A percentile compares a stretch with the other conserved stretches of the same genome.
Conservation (phyloP, 2,329 filamentous ascomycete species). For the Beauveria rudraprayagi region DNA sequence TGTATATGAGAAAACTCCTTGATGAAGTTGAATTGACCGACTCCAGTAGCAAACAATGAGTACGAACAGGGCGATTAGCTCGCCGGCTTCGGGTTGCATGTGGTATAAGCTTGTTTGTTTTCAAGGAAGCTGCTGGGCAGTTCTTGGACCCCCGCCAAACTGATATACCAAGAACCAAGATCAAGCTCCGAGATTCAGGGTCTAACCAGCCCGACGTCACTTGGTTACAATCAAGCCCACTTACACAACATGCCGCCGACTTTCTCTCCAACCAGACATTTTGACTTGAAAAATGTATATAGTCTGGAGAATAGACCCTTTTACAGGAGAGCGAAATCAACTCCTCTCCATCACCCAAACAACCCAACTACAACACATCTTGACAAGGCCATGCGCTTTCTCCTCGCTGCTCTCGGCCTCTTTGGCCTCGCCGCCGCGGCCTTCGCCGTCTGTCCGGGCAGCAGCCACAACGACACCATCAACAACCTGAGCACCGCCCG, state of each 20-base stretch:
- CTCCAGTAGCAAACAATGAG: no score
- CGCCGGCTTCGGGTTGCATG: no score
- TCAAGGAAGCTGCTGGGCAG: no score
- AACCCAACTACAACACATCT: no score
- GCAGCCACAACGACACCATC: background rate
- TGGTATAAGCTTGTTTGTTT: no score
- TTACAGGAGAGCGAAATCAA: background rate
- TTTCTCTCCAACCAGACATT: slow-evolving; percentile 30
- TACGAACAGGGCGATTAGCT: no score
- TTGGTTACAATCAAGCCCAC: background rate
- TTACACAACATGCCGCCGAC: background rate
- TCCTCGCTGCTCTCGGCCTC: slow-evolving; percentile 17
- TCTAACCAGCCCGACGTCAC: background rate
- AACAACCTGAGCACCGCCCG: slow-evolving; percentile 8
- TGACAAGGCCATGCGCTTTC: slow-evolving; percentile 29
- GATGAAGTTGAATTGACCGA: no score
- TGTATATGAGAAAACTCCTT: no score
- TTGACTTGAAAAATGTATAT: background rate
- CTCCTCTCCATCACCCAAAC: no score
- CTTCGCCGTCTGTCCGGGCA: background rate
- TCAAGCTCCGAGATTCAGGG: no score
- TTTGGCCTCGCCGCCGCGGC: background rate
- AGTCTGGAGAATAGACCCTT: background rate
- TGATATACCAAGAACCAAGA: no score
- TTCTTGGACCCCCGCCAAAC: no score